Evolutionary conservation across 306 rosid genomes (phyloP).

Genomic region (Cicer arietinum): DNA sequence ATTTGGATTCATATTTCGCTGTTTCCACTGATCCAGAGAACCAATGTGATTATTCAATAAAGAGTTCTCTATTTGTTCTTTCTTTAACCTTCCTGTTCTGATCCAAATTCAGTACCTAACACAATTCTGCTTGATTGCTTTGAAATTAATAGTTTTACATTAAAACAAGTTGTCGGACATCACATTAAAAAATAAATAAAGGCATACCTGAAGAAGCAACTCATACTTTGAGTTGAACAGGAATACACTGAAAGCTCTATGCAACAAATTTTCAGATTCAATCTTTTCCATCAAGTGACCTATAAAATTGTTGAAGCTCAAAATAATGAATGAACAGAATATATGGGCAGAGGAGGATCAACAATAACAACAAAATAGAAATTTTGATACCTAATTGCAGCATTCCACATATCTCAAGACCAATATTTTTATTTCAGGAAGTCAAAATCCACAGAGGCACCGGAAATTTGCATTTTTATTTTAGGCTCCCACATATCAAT

Average conservation of each 20-base stretch:
- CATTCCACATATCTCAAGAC: conserved; percentile 17
- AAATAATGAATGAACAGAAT: conserved; percentile 14
- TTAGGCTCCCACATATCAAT: conserved; percentile 23
- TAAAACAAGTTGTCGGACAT: conserved; percentile 26
- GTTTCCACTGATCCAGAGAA: not conserved
- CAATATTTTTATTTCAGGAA: conserved; percentile 20
- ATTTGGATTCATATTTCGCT: not conserved
- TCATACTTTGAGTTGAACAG: conserved; percentile 89
- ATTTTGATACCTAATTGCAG: not conserved
- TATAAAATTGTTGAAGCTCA: conserved; percentile 46
- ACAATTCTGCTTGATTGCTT: not conserved
- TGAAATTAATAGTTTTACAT: conserved; percentile 10
- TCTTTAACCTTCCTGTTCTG: not conserved
- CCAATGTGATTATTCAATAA: not conserved
- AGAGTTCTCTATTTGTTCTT: not conserved
- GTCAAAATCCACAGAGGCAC: conserved; percentile 27
- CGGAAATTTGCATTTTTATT: not conserved
- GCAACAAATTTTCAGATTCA: conserved; percentile 83
- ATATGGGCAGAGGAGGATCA: conserved; percentile 7
- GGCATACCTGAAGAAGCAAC: conserved; percentile 91
- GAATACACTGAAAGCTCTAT: conserved; percentile 97
- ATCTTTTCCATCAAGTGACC: conserved; percentile 99
- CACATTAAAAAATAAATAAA: conserved; percentile 16
- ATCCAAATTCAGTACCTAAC: not conserved
- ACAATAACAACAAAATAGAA: not conserved